Evolutionary conservation across 345 rosid species (phyloP), one percentile per base, ranked within the genome.

Genomic region (Raphanus raphanistrum): DNA sequence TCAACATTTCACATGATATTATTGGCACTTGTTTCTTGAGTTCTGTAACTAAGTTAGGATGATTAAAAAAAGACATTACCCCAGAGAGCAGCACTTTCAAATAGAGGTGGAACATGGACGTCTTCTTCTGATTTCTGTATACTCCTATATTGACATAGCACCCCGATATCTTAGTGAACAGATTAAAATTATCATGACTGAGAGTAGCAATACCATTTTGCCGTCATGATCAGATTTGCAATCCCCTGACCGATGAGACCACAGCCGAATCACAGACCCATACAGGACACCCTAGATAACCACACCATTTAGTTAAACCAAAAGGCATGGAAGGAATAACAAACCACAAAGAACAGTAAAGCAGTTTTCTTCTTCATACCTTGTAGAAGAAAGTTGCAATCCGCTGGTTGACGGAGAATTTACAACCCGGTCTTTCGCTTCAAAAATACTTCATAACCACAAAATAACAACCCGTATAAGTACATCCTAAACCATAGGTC

Each of bases 351-450:
- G 16, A 45, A 66, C 71, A 10, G 16, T 33, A 13, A 33, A 33
- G 38, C 38, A 33, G 38, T 33, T 3, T 33, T 33, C 68, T 64
- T 59, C 61, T 32, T 15, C n/a, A n/a, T n/a, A n/a, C n/a, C n/a
- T n/a, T n/a, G n/a, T n/a, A n/a, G n/a, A n/a, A n/a, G n/a, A n/a
- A 94, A 16, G 98, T 87, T 36, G 93, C 93, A 68, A 90, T 82
- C 32, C 97, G 85, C 87, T 94, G 98, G 77, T 84, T 78, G 52
- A 84, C 80, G 5, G 94, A 84, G 85, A 90, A 92, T 66, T 76
- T 85, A 84, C 96, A 90, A 69, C 96, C 97, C 62, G 97, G 98
- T 70, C 97, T 90, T 83, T 92, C 93, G 94, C 96, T 88, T 92
- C 98, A 76, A 94, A 94, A 66, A 90, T 94, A 81, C 97, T 94